Conservation (phyloP, 768 basidiomycete genomes). For the Leccinum variicolor region DNA sequence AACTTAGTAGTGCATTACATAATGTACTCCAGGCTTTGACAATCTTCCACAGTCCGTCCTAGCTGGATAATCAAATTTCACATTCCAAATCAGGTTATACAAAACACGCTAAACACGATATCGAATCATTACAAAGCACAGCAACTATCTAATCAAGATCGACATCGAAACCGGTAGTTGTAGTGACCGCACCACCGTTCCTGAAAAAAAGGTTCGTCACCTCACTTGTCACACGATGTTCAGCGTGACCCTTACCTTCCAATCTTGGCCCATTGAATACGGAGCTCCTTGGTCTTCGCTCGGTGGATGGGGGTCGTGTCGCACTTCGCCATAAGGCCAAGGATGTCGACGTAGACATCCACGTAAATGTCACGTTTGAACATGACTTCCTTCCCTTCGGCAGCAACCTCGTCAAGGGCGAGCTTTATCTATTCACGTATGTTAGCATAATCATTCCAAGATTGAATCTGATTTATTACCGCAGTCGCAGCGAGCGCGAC, state of each 20-base stretch:
- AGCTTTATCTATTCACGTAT: background rate
- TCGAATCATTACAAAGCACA: background rate
- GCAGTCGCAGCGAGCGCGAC: background rate
- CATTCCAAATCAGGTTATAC: background rate
- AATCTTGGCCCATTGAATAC: background rate
- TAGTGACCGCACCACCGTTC: no score
- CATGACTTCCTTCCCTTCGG: background rate
- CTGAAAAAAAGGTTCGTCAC: no score
- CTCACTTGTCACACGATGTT: no score
- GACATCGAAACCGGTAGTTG: no score
- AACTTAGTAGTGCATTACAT: no score
- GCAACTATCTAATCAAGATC: no score
- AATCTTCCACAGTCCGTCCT: background rate
- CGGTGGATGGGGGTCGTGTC: background rate
- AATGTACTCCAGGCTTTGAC: background rate
- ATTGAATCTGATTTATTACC: background rate
- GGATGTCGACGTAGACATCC: background rate
- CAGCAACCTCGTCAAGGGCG: background rate
- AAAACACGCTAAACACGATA: background rate
- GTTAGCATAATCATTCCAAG: no score
- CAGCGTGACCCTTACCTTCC: background rate
- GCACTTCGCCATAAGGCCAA: background rate
- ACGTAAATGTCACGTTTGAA: background rate
- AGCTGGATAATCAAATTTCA: background rate
- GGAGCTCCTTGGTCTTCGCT: background rate